Evolutionary conservation across 1,284 basidiomycete species (phyloP).

Genomic region (Xanthoconium separans): DNA sequence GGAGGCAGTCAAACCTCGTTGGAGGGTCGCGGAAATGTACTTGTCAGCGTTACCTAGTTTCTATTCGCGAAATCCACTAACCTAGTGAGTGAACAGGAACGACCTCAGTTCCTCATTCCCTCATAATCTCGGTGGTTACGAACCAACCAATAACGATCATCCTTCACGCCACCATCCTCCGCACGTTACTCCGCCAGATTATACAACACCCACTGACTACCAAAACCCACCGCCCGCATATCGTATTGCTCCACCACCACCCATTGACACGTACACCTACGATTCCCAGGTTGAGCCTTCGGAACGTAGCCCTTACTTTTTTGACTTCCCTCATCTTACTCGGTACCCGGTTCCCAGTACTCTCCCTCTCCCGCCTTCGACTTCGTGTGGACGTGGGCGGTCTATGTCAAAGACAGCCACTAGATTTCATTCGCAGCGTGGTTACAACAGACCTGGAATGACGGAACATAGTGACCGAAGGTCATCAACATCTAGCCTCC

Average conservation of each 20-base stretch:
- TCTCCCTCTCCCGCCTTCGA: conserved; percentile 13
- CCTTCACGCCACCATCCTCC: conserved; percentile 2
- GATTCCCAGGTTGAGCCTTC: conserved; percentile 11
- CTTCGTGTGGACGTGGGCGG: conserved; percentile 7
- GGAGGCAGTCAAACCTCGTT: conserved; percentile 40
- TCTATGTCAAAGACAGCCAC: conserved; percentile 6
- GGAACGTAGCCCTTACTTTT: conserved; percentile 23
- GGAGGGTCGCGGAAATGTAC: conserved; percentile 42
- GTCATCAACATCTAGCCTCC: conserved; percentile 10
- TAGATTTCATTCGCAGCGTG: conserved; percentile 11
- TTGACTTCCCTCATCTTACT: conserved; percentile 30
- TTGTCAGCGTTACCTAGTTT: conserved; percentile 38
- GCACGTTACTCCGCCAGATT: conserved; percentile 13
- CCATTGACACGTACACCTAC: conserved; percentile 12
- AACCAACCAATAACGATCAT: conserved; percentile 20
- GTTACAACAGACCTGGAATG: conserved; percentile 12
- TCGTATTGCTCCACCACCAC: conserved; percentile 3
- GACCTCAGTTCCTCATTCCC: conserved; percentile 30
- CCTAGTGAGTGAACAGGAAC: conserved; percentile 14
- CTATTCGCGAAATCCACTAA: conserved; percentile 6
- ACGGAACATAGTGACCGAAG: conserved; percentile 8
- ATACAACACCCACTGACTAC: conserved; percentile 11
- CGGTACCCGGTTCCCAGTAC: conserved; percentile 27
- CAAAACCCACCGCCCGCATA: conserved; percentile 18
- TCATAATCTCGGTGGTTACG: conserved; percentile 27